These are phyloP conservation scores for Cardamine chenopodiifolia DNA, from an alignment of 345 rosid species.

Conservation along the genomic window DNA sequence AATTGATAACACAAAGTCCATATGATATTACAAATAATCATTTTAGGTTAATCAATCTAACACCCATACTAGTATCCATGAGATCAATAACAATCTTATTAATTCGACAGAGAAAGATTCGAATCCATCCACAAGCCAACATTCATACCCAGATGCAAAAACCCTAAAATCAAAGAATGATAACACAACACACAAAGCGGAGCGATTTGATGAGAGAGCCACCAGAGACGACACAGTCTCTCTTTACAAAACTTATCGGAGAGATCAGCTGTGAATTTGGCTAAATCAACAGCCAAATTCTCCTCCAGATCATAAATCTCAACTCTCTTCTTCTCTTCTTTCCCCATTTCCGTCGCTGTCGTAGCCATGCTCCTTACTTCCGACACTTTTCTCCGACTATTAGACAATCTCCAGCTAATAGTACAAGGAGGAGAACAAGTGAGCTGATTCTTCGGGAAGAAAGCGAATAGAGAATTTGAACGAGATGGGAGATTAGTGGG, in stretches of 20 bases:
- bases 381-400: conserved; percentile 35
- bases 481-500: neutral
- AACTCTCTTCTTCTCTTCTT: conserved; percentile 45
- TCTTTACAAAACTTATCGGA: conserved; percentile 65
- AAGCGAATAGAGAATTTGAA: neutral
- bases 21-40: no score
- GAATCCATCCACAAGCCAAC: neutral
- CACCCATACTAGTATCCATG: no score
- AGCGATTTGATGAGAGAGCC: conserved; percentile 74
- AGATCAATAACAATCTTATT: no score
- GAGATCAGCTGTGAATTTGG: conserved; percentile 67
- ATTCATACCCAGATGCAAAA: conserved; percentile 1
- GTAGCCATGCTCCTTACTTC: conserved; percentile 42
- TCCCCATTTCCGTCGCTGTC: neutral
- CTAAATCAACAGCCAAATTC: conserved; percentile 60
- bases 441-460: neutral
- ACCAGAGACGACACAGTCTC: conserved; percentile 84
- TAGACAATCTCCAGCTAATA: neutral
- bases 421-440: no score
- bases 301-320: conserved; percentile 67
- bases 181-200: conserved; percentile 46
- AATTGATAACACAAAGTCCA: neutral
- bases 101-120: neutral
- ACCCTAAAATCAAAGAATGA: neutral
- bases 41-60: no score